Evolutionary conservation across 2,329 filamentous ascomycete genomes (phyloP).

Genomic region (Bertia moriformis): DNA sequence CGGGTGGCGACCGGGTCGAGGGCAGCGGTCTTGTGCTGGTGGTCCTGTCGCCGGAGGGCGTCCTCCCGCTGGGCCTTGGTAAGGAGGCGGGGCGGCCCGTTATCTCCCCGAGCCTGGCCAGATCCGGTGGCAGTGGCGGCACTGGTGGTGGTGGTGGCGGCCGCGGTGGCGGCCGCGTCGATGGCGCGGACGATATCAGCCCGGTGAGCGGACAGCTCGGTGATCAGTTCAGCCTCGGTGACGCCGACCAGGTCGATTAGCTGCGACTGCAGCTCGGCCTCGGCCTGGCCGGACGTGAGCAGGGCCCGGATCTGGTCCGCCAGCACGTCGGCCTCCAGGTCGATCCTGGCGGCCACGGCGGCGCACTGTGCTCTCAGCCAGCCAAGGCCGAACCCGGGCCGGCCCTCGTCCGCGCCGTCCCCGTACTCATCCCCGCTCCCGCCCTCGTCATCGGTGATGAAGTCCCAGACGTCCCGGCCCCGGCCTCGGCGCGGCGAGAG

Average conservation of each 20-base stretch:
- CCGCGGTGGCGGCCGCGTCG: slow-evolving; percentile 13
- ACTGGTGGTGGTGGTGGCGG: slow-evolving; percentile 2
- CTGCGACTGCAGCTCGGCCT: slow-evolving; percentile 82
- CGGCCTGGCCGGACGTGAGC: slow-evolving; percentile 49
- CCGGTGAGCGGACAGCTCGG: slow-evolving; percentile 71
- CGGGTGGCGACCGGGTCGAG: slow-evolving; percentile 59
- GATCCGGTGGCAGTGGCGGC: no score
- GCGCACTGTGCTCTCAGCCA: slow-evolving; percentile 65
- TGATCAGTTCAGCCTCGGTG: slow-evolving; percentile 83
- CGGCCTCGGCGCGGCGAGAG: slow-evolving; percentile 23
- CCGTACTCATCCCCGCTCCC: slow-evolving; percentile 26
- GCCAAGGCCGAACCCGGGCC: slow-evolving; percentile 35
- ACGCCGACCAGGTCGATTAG: slow-evolving; percentile 85
- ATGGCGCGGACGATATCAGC: slow-evolving; percentile 43
- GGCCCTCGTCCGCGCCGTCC: slow-evolving; percentile 10
- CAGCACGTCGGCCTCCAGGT: slow-evolving; percentile 55
- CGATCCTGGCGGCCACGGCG: slow-evolving; percentile 46
- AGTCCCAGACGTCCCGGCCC: background rate
- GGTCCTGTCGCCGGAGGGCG: slow-evolving; percentile 60
- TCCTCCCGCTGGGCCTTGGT: slow-evolving; percentile 67
- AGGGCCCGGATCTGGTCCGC: slow-evolving; percentile 65
- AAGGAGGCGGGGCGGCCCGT: slow-evolving; percentile 43
- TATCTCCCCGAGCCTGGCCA: slow-evolving; percentile 9
- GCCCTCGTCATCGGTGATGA: slow-evolving; percentile 24
- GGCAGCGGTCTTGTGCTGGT: slow-evolving; percentile 65